Conservation (phyloP, 176 grass and related monocot species). For the Aegilops bicornis region DNA sequence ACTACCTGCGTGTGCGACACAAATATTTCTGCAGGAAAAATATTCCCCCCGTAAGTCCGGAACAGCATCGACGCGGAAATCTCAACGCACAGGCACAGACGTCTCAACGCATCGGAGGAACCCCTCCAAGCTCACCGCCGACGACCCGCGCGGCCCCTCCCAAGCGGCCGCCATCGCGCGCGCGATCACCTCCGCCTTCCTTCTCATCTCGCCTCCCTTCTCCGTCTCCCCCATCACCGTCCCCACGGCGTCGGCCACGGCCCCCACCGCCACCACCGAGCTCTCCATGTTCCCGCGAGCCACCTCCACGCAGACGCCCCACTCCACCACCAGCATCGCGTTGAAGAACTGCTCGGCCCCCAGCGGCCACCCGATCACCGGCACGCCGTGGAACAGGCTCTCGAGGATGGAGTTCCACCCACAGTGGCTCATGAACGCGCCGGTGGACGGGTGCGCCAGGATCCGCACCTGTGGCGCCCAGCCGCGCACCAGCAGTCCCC, state of each 20-base stretch:
- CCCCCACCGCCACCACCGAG: constrained; percentile 6
- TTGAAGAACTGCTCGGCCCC: constrained; percentile 59
- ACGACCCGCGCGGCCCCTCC: constrained; percentile 33
- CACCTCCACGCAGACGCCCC: constrained; percentile 60
- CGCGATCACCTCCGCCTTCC: constrained; percentile 17
- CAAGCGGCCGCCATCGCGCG: constrained; percentile 40
- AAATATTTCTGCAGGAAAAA: too few relatives aligned
- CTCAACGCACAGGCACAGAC: neutral
- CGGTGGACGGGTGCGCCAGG: constrained; percentile 45
- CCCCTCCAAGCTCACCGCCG: constrained; percentile 30
- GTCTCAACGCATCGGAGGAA: constrained; percentile 30
- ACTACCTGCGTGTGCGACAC: too few relatives aligned
- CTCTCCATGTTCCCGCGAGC: constrained; percentile 52
- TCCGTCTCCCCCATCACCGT: constrained; percentile 36
- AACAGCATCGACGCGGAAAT: neutral
- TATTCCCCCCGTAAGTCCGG: too few relatives aligned
- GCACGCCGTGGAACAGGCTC: constrained; percentile 47
- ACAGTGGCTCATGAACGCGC: constrained; percentile 68
- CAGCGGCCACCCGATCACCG: constrained; percentile 58
- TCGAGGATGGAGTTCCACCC: constrained; percentile 71
- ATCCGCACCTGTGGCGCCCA: constrained; percentile 63
- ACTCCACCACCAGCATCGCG: constrained; percentile 46
- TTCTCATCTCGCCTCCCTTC: constrained; percentile 33
- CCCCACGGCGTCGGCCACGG: constrained; percentile 25
- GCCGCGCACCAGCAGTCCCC: constrained; percentile 33